These are phyloP conservation scores for Artomyces pyxidatus DNA, from an alignment of 768 basidiomycete genomes.

Conservation along the genomic window DNA sequence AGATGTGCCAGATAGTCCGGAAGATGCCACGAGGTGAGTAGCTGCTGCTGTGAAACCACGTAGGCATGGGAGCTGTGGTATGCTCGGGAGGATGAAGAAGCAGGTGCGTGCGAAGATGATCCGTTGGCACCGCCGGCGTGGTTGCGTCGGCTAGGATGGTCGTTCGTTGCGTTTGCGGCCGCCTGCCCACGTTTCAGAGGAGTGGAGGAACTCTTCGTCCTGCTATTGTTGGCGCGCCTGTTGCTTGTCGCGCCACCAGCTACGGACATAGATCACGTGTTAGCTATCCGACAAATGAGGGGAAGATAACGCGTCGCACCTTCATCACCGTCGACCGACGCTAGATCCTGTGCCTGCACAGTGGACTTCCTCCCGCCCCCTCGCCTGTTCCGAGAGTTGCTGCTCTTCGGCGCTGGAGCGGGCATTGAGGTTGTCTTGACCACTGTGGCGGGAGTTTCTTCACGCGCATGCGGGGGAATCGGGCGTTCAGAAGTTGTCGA, in stretches of 20 bases:
- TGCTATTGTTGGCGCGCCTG: constrained; percentile 41
- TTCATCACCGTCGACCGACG: constrained; percentile 51
- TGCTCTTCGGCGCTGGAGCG: constrained; percentile 17
- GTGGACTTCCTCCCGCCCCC: constrained; percentile 22
- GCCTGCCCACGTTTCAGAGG: constrained; percentile 19
- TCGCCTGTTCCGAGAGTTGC: constrained; percentile 21
- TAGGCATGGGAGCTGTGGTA: constrained; percentile 78
- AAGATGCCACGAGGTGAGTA: constrained; percentile 82
- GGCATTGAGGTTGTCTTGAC: constrained; percentile 18
- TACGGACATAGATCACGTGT: constrained; percentile 25
- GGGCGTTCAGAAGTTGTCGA: constrained; percentile 61
- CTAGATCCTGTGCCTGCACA: constrained; percentile 21
- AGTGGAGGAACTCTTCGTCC: constrained; percentile 27
- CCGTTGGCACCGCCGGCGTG: constrained; percentile 31
- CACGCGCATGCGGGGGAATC: constrained; percentile 31
- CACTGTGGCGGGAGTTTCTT: constrained; percentile 31
- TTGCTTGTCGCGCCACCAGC: constrained; percentile 11
- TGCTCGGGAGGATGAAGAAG: constrained; percentile 41
- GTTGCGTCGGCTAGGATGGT: constrained; percentile 41
- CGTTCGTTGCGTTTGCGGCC: constrained; percentile 29
- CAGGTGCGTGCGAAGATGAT: constrained; percentile 26
- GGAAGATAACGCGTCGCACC: constrained; percentile 31
- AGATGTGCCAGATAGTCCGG: constrained; percentile 92
- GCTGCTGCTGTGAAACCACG: constrained; percentile 67
- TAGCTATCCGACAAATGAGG: constrained; percentile 17